Conservation (phyloP, 2,329 filamentous ascomycete species). For the Chrysoporthe deuterocubensis region DNA sequence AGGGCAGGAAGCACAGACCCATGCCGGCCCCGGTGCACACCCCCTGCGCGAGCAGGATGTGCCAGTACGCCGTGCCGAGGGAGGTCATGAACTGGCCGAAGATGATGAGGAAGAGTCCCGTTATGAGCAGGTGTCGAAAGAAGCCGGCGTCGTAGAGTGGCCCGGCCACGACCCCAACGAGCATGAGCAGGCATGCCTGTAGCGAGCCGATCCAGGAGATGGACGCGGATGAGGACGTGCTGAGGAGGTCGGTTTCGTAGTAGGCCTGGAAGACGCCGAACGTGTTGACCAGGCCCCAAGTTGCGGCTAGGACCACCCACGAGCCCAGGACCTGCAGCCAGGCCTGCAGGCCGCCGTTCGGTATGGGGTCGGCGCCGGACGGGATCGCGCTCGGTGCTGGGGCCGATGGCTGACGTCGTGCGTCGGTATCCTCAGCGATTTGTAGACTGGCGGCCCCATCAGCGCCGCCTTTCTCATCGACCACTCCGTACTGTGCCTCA, state of each 20-base stretch:
- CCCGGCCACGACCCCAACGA: constrained; percentile 45
- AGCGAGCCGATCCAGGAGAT: constrained; percentile 53
- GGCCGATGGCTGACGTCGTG: neutral
- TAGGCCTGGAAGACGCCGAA: constrained; percentile 53
- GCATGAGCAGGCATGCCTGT: constrained; percentile 46
- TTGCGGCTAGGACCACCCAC: constrained; percentile 41
- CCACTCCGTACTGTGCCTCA: neutral
- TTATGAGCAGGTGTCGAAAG: constrained; percentile 41
- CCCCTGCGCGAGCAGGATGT: constrained; percentile 44
- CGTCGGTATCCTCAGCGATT: neutral
- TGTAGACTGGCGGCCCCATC: neutral
- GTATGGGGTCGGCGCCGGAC: constrained; percentile 24
- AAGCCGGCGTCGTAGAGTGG: constrained; percentile 49
- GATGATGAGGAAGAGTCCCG: constrained; percentile 42
- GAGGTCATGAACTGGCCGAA: constrained; percentile 51
- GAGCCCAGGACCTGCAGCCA: constrained; percentile 48
- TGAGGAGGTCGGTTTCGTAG: constrained; percentile 44
- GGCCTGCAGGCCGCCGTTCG: constrained; percentile 36
- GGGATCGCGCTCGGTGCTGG: constrained; percentile 4
- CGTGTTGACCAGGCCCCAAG: constrained; percentile 48
- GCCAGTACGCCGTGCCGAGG: constrained; percentile 50
- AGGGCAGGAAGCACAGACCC: constrained; percentile 41
- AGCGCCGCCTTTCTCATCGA: neutral
- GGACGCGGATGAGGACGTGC: constrained; percentile 38
- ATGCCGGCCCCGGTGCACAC: constrained; percentile 45